phyloP scores from a whole-genome alignment of 2,329 filamentous ascomycete species.

The Xylaria polymorpha region DNA sequence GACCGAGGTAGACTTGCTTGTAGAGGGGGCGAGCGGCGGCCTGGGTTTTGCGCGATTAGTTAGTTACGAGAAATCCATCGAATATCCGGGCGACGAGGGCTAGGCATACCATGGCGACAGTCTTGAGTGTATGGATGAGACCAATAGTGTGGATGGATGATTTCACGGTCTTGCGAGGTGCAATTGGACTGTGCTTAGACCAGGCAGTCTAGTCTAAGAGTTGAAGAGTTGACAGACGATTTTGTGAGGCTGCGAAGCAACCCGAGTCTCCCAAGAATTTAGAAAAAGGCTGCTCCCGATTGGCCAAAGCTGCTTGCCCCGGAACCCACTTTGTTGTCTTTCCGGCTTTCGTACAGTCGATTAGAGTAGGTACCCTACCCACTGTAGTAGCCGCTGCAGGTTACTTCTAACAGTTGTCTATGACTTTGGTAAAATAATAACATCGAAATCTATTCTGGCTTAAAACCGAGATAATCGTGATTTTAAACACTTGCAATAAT shows the following conservation, averaged over 20 bases:
- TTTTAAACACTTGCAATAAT: too few species aligned
- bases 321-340: slow-evolving; percentile 28
- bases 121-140: slow-evolving; percentile 19
- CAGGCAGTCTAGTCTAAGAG: not conserved
- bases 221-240: slow-evolving; percentile 28
- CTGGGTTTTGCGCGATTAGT: slow-evolving; percentile 53
- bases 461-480: too few species aligned
- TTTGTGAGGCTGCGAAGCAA: slow-evolving; percentile 39
- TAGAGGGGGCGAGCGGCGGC: slow-evolving; percentile 63
- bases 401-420: too few species aligned
- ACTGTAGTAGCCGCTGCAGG: too few species aligned
- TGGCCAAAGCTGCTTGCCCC: slow-evolving; percentile 50
- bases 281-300: slow-evolving; percentile 48
- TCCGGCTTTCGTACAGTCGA: not conserved
- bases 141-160: slow-evolving; percentile 14
- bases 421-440: too few species aligned
- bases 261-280: slow-evolving; percentile 34
- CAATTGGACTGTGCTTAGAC: slow-evolving; percentile 27
- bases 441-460: too few species aligned
- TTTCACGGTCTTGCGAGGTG: slow-evolving; percentile 26
- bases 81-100: slow-evolving; percentile 12
- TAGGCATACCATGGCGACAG: slow-evolving; percentile 65
- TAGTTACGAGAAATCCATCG: slow-evolving; percentile 13
- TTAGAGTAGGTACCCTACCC: not conserved
- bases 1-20: slow-evolving; percentile 61